Evolutionary conservation across 257 asterid genomes (phyloP).

Genomic region (Craterostigma plantagineum): DNA sequence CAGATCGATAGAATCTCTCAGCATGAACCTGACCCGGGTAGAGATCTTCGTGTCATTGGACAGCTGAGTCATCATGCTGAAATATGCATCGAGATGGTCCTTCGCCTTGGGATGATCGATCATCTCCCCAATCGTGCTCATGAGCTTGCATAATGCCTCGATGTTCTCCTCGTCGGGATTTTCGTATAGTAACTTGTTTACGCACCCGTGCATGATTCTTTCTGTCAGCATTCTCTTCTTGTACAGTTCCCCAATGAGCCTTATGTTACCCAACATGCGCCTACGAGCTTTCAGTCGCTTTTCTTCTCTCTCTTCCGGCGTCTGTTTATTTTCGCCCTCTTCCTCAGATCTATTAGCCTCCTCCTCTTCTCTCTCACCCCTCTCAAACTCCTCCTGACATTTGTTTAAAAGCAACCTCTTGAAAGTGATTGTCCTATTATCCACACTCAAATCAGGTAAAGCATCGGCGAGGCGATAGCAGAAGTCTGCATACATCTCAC

Average conservation of each 20-base stretch:
- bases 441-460: constrained; percentile 67
- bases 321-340: constrained; percentile 46
- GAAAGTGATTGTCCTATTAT: constrained; percentile 49
- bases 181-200: constrained; percentile 45
- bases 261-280: constrained; percentile 82
- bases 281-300: constrained; percentile 55
- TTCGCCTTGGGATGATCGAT: constrained; percentile 77
- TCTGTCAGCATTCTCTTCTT: constrained; percentile 94
- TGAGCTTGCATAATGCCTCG: constrained; percentile 84
- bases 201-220: constrained; percentile 89
- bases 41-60: constrained; percentile 73
- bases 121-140: constrained; percentile 98
- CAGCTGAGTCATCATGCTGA: constrained; percentile 32
- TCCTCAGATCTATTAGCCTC: constrained; percentile 74
- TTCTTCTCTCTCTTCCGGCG: constrained; percentile 81
- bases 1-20: constrained; percentile 77
- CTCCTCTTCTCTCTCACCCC: constrained; percentile 78
- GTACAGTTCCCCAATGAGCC: constrained; percentile 86
- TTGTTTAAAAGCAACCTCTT: constrained; percentile 79
- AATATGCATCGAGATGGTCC: constrained; percentile 64
- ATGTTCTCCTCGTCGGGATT: constrained; percentile 79
- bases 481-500: constrained; percentile 95
- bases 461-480: constrained; percentile 62
- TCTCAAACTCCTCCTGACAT: constrained; percentile 93
- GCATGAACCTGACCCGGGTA: constrained; percentile 86